Evolutionary conservation across 306 rosid genomes (phyloP), one percentile per base, ranked within the genome.

Genomic region (Cicer cuneatum): DNA sequence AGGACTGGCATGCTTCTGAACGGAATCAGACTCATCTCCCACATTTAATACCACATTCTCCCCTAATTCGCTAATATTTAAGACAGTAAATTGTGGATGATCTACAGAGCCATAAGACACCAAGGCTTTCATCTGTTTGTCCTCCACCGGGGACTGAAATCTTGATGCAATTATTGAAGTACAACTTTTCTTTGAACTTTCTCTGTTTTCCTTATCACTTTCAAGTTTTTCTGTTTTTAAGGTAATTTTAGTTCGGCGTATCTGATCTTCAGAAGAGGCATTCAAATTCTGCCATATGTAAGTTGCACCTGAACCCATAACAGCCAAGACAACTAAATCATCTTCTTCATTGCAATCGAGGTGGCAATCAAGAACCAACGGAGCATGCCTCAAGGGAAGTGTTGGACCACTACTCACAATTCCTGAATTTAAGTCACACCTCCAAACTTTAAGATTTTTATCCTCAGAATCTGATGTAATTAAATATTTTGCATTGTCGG

Each of bases 371-470:
- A 86, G 80, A 48, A 62, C 51, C 45, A 78, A 69, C 5, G 89
- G 85, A 81, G 73, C 18, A 76, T 87, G 89, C 78, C 77, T 83
- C 79, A 76, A 37, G 62, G 85, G 78, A 59, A 85, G 86, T 21
- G 68, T 75, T 67, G 92, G 86, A 72, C 86, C 89, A 69, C 62
- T 57, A 73, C 69, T 76, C 65, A 83, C 66, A 16, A 56, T 81
- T 71, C 81, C 81, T 37, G 81, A 69, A 70, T 71, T 81, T 52
- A 83, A 18, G 75, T 87, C 86, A 40, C 85, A 81, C 71, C 81
- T 78, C 92, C 92, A 87, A 63, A 87, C 85, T 81, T 85, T 81
- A 75, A 87, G 75, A 78, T 81, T 70, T 74, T 85, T 81, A 73
- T 61, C 75, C 63, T 75, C 87, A 69, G 70, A 42, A 68, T 82